phyloP scores from a whole-genome alignment of 2,329 filamentous ascomycete genomes.

The Ophiocordyceps sinensis region DNA sequence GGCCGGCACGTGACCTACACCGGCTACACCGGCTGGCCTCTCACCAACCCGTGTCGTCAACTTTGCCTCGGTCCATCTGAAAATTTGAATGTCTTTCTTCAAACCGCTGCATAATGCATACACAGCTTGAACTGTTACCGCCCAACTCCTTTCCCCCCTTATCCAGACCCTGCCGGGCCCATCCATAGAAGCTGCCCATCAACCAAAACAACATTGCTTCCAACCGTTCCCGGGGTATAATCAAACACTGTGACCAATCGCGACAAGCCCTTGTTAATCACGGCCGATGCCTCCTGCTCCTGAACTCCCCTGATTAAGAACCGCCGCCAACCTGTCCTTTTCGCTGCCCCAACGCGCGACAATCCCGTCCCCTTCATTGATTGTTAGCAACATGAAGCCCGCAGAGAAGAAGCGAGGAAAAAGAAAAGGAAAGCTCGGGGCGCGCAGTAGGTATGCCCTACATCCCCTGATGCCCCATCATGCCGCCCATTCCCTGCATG shows the following conservation, averaged over 20 bases:
- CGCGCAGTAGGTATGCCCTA: slow-evolving; percentile 9
- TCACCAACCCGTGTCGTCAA: too few species aligned
- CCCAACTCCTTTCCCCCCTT: neutral
- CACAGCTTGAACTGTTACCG: neutral
- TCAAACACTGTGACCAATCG: neutral
- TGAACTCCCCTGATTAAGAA: neutral
- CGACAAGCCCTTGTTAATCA: neutral
- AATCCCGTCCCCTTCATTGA: neutral
- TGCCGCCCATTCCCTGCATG: slow-evolving; percentile 38
- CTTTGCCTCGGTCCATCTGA: too few species aligned
- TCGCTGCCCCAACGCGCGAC: neutral
- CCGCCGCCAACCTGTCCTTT: neutral
- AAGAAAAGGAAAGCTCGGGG: neutral
- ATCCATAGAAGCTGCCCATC: neutral
- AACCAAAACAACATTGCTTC: neutral
- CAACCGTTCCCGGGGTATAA: slow-evolving; percentile 2
- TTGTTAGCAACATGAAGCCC: neutral
- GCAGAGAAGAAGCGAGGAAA: neutral
- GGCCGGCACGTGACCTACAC: too few species aligned
- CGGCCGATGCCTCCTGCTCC: neutral
- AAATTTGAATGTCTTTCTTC: too few species aligned
- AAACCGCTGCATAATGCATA: too few species aligned
- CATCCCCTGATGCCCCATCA: slow-evolving; percentile 38
- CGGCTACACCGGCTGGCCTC: too few species aligned
- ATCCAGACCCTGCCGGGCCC: neutral